Evolutionary conservation across 805 yeast species (phyloP).

Genomic region (Debaryomyces maramus): DNA sequence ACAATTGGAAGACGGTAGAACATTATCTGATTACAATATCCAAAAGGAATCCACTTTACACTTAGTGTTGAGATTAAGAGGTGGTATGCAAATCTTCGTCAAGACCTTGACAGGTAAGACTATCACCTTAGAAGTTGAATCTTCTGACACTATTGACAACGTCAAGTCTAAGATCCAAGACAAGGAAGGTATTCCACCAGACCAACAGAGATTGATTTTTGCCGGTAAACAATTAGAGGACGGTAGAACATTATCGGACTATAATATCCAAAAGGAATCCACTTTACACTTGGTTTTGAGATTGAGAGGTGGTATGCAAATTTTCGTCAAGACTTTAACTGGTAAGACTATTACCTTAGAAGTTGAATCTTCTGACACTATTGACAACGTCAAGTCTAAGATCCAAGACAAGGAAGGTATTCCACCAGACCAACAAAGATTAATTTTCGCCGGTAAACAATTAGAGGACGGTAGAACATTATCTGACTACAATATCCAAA

Average conservation of each 20-base stretch:
- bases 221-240: constrained; percentile 99
- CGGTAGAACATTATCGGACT: constrained; percentile 94
- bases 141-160: constrained; percentile 97
- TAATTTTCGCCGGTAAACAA: constrained; percentile 99
- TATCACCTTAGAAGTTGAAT: constrained; percentile 89
- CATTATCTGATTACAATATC: constrained; percentile 95
- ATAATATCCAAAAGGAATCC: constrained; percentile 92
- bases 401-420: constrained; percentile 99
- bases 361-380: constrained; percentile 98
- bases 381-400: constrained; percentile 98
- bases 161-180: constrained; percentile 98
- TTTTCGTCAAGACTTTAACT: constrained; percentile 98
- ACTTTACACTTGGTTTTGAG: constrained; percentile 93
- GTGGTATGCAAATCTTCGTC: constrained; percentile 62
- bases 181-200: constrained; percentile 99
- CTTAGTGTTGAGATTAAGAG: constrained; percentile 96
- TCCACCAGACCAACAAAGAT: constrained; percentile 99
- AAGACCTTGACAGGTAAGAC: constrained; percentile 45
- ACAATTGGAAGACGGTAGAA: constrained; percentile 96
- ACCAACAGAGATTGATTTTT: constrained; percentile 98
- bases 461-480: constrained; percentile 99
- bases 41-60: constrained; percentile 97
- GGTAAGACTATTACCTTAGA: constrained; percentile 99
- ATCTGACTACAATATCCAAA: constrained; percentile 99
- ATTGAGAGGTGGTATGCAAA: constrained; percentile 98